Conservation (phyloP, 225 moss, liverwort and hornwort species). For the Pseudisothecium myosuroides region DNA sequence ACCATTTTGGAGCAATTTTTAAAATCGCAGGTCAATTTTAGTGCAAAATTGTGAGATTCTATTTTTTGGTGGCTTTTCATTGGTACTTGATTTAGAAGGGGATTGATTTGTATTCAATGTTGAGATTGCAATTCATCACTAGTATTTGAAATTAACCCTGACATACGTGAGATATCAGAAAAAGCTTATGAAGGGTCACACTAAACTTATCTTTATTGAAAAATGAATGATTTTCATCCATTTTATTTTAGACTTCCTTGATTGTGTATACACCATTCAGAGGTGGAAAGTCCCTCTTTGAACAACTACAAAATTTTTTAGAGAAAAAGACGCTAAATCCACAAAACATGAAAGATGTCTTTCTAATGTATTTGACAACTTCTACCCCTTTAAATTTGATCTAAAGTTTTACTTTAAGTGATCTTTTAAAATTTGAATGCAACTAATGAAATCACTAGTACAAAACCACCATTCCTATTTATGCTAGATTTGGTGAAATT, state of each 20-base stretch:
- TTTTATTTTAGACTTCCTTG: neutral
- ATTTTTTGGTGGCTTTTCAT: neutral
- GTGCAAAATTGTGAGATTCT: neutral
- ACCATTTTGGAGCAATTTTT: neutral
- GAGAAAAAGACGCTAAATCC: neutral
- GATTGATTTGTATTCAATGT: neutral
- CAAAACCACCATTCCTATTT: neutral
- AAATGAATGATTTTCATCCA: neutral
- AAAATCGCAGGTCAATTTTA: neutral
- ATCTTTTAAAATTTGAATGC: neutral
- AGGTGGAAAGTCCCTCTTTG: neutral
- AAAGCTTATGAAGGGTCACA: neutral
- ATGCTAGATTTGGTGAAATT: neutral
- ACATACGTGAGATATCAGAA: neutral
- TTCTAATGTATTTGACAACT: fast-evolving
- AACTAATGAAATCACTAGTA: neutral
- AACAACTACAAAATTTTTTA: neutral
- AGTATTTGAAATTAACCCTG: neutral
- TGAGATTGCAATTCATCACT: neutral
- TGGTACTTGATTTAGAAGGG: neutral
- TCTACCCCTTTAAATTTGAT: neutral
- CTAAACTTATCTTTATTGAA: fast-evolving
- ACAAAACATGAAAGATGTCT: neutral
- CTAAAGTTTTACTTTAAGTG: neutral
- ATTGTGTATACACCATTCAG: neutral